These are phyloP conservation scores for Xylaria sp. DNA, from an alignment of 2,329 filamentous ascomycete species.

Conservation along the genomic window DNA sequence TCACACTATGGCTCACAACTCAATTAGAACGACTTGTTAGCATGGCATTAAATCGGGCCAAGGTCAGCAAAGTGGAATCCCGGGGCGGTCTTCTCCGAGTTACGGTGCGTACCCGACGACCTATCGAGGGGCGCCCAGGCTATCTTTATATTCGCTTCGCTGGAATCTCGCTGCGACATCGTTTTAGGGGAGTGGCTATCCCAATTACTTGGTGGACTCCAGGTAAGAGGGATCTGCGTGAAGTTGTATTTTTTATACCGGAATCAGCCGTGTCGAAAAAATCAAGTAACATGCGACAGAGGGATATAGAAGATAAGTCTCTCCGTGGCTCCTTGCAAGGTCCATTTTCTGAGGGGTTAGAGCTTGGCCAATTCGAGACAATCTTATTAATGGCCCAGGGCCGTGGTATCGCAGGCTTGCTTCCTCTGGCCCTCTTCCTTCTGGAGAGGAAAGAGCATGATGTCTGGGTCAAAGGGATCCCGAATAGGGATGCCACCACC, in stretches of 20 bases:
- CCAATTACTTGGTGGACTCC: not conserved
- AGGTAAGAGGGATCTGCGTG: not conserved
- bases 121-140: not conserved
- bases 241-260: slow-evolving; percentile 13
- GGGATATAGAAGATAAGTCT: slow-evolving; percentile 7
- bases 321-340: not conserved
- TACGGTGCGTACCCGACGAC: not conserved
- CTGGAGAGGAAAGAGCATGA: slow-evolving; percentile 1
- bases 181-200: slow-evolving; percentile 2
- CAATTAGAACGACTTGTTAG: not conserved
- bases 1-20: not conserved
- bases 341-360: slow-evolving; percentile 7
- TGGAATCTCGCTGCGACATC: slow-evolving; percentile 3
- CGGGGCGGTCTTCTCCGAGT: not conserved
- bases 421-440: not conserved
- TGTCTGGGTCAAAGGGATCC: not conserved
- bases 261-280: slow-evolving; percentile 5
- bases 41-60: not conserved
- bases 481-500: not conserved
- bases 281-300: not conserved
- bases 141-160: not conserved
- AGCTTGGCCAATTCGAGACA: not conserved
- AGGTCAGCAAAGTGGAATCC: not conserved
- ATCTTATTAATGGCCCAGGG: slow-evolving; percentile 8
- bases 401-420: slow-evolving; percentile 1